phyloP scores from a whole-genome alignment of 257 asterid species.

The Prunella vulgaris region DNA sequence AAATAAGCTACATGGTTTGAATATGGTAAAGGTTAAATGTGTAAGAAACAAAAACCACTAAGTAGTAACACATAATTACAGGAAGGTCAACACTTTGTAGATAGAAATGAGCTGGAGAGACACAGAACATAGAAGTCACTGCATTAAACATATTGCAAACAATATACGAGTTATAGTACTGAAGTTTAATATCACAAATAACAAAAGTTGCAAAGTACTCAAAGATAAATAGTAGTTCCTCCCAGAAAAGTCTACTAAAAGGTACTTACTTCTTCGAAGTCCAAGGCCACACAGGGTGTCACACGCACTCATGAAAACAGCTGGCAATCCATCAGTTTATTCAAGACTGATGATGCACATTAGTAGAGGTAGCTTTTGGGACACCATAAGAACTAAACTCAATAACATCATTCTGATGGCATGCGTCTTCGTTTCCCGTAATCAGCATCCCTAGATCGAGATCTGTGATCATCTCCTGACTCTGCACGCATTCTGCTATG shows the following conservation, averaged over 20 bases:
- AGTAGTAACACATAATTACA: background rate
- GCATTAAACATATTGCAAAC: background rate
- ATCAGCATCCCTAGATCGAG: constrained; percentile 45
- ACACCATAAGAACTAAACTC: background rate
- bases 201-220: background rate
- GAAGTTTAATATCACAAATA: background rate
- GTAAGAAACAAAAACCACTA: background rate
- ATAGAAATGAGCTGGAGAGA: background rate
- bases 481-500: constrained; percentile 26
- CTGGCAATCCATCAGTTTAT: background rate
- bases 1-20: background rate
- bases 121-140: background rate
- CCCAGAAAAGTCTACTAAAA: background rate
- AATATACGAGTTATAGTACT: background rate
- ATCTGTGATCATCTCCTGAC: constrained; percentile 31
- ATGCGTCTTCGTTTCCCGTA: constrained; percentile 36
- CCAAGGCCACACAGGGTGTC: background rate
- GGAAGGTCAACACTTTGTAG: background rate
- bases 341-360: background rate
- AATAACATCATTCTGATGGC: constrained; percentile 34
- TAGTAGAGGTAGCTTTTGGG: background rate
- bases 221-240: background rate
- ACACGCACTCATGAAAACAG: background rate
- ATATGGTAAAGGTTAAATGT: background rate
- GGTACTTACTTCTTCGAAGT: constrained; percentile 7